Evolutionary conservation across 345 rosid genomes (phyloP).

Genomic region (Carallia brachiata): DNA sequence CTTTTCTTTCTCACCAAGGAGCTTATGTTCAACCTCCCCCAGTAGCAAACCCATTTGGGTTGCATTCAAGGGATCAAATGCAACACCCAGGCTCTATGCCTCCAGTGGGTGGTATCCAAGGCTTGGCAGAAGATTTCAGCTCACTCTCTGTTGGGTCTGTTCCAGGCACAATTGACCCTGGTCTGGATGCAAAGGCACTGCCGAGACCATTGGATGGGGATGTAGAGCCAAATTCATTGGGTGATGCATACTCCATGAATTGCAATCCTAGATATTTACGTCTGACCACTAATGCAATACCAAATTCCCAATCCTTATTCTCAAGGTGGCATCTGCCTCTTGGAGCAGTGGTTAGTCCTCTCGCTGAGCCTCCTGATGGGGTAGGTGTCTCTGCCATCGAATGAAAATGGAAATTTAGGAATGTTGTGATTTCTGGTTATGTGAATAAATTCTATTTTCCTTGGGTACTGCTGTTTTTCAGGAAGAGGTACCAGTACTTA

Average conservation of each 20-base stretch:
- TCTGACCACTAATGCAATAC: slow-evolving; percentile 84
- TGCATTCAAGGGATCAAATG: slow-evolving; percentile 50
- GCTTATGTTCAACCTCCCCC: slow-evolving; percentile 48
- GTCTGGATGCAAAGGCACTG: slow-evolving; percentile 67
- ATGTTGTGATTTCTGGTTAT: not conserved
- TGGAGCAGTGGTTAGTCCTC: slow-evolving; percentile 99
- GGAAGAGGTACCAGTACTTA: slow-evolving; percentile 93
- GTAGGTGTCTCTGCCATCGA: slow-evolving; percentile 44
- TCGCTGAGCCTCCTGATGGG: slow-evolving; percentile 92
- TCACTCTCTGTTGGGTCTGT: slow-evolving; percentile 68
- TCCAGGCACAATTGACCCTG: slow-evolving; percentile 82
- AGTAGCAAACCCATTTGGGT: slow-evolving; percentile 36
- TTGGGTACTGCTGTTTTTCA: slow-evolving; percentile 32
- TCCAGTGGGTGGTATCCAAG: slow-evolving; percentile 65
- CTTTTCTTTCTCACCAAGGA: slow-evolving; percentile 54
- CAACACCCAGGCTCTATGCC: slow-evolving; percentile 58
- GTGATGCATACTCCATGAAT: slow-evolving; percentile 69
- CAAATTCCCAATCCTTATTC: slow-evolving; percentile 81
- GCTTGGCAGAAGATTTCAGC: slow-evolving; percentile 81
- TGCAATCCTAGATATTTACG: slow-evolving; percentile 81
- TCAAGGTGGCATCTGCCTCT: slow-evolving; percentile 99
- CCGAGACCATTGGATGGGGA: slow-evolving; percentile 98
- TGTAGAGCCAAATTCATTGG: slow-evolving; percentile 66
- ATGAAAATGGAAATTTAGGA: slow-evolving; percentile 11
- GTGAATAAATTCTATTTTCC: slow-evolving; percentile 16